Conservation (phyloP, 2,329 filamentous ascomycete species). For the Ceratocystis variospora region DNA sequence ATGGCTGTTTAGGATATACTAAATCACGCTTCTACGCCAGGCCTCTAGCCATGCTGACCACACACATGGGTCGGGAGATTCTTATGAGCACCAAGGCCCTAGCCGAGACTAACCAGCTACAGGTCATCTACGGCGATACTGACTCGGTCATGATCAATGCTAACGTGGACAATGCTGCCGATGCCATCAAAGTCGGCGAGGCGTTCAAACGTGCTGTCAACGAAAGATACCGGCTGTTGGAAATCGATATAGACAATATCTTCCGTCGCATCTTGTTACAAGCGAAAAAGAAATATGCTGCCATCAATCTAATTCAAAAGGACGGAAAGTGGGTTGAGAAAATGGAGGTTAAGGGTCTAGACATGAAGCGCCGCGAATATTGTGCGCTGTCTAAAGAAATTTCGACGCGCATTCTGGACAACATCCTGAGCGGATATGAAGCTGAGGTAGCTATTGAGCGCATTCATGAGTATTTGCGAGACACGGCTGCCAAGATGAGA, state of each 20-base stretch:
- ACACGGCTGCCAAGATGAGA: constrained; percentile 77
- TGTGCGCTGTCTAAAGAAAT: constrained; percentile 92
- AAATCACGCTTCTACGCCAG: constrained; percentile 96
- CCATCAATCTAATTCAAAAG: constrained; percentile 80
- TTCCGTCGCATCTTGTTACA: constrained; percentile 88
- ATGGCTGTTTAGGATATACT: constrained; percentile 92
- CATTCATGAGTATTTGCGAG: constrained; percentile 83
- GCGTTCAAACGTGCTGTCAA: constrained; percentile 96
- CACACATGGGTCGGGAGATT: constrained; percentile 95
- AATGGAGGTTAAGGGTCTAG: constrained; percentile 93
- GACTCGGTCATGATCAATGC: constrained; percentile 99
- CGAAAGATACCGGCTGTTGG: constrained; percentile 76
- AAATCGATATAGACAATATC: constrained; percentile 97
- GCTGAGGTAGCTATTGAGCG: constrained; percentile 74
- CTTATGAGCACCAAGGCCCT: constrained; percentile 89
- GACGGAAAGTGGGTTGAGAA: constrained; percentile 86
- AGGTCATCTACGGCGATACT: constrained; percentile 97
- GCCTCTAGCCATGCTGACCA: constrained; percentile 87
- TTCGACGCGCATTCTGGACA: constrained; percentile 77
- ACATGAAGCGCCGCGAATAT: constrained; percentile 96
- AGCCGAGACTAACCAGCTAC: constrained; percentile 76
- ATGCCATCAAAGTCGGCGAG: constrained; percentile 79
- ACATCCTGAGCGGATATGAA: constrained; percentile 88
- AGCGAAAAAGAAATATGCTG: constrained; percentile 98
- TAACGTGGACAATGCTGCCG: constrained; percentile 83